A percentile compares a stretch with the other conserved stretches of the same genome.
phyloP scores from a whole-genome alignment of 345 rosid genomes.

The Clarkia xantiana region DNA sequence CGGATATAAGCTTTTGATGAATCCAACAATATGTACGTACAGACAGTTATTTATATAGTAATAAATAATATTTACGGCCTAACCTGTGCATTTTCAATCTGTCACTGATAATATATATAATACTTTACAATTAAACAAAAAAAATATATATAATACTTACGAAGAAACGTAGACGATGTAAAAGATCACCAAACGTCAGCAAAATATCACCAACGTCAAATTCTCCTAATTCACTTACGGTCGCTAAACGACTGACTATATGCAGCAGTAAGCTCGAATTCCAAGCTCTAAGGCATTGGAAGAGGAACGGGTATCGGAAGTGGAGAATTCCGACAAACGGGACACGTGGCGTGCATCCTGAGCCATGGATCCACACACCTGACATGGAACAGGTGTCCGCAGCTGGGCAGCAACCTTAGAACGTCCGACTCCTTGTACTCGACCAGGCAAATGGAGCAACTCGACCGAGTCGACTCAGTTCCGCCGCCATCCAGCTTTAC shows the following conservation, averaged over 20 bases:
- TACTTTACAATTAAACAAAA: too few species aligned
- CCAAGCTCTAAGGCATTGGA: not conserved
- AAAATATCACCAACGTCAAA: too few species aligned
- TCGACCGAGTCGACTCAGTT: not conserved
- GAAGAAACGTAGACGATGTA: too few species aligned
- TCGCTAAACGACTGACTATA: not conserved
- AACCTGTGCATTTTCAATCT: too few species aligned
- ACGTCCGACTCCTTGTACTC: constrained; percentile 8
- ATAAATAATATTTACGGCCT: too few species aligned
- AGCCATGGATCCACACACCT: constrained; percentile 15
- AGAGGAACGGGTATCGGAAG: not conserved
- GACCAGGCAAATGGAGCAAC: constrained; percentile 13
- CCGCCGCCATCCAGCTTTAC: constrained; percentile 5
- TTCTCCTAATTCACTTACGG: too few species aligned
- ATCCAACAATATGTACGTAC: too few species aligned
- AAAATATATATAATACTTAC: too few species aligned
- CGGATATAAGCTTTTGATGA: too few species aligned
- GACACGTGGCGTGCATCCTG: constrained; percentile 10
- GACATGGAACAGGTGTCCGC: constrained; percentile 13
- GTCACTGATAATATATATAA: too few species aligned
- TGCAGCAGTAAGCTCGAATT: not conserved
- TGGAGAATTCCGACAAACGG: constrained; percentile 9
- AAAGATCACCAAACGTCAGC: not conserved
- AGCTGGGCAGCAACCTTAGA: constrained; percentile 9
- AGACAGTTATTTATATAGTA: too few species aligned